Percentiles rank a stretch among this genome's conserved stretches.
These are phyloP conservation scores for Populus hybrid DNA, from an alignment of 441 rosid species.

Conservation along the genomic window DNA sequence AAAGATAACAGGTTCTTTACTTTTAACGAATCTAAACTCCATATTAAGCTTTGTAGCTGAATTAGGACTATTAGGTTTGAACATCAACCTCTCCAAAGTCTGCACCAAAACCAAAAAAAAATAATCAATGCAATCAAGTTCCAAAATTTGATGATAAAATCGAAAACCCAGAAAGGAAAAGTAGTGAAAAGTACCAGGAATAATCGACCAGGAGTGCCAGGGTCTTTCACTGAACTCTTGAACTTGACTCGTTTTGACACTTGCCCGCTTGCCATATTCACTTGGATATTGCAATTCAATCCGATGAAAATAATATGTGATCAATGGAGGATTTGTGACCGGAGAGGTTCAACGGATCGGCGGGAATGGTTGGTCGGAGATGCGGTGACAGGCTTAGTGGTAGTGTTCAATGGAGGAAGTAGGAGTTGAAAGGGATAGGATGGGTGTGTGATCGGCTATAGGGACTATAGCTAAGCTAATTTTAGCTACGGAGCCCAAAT, in stretches of 20 bases:
- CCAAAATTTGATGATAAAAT: background rate
- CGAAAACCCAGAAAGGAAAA: background rate
- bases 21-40: slow-evolving; percentile 58
- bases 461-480: background rate
- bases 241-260: slow-evolving; percentile 65
- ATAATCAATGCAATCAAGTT: background rate
- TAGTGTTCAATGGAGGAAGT: background rate
- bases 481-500: background rate
- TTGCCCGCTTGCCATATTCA: slow-evolving; percentile 54
- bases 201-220: slow-evolving; percentile 72
- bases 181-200: slow-evolving; percentile 37
- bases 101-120: slow-evolving; percentile 21
- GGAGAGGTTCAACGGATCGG: background rate
- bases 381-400: background rate
- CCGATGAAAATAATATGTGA: background rate
- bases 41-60: slow-evolving; percentile 72
- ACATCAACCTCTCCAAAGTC: slow-evolving; percentile 61
- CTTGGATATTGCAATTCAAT: background rate
- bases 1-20: slow-evolving; percentile 27
- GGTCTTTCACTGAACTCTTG: slow-evolving; percentile 71
- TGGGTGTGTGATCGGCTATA: background rate
- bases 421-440: background rate
- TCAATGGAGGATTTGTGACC: background rate
- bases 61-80: slow-evolving; percentile 60
- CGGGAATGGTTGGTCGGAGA: background rate